Evolutionary conservation across 495 filamentous ascomycete genomes (phyloP).

Genomic region (Sporormia fimetaria): DNA sequence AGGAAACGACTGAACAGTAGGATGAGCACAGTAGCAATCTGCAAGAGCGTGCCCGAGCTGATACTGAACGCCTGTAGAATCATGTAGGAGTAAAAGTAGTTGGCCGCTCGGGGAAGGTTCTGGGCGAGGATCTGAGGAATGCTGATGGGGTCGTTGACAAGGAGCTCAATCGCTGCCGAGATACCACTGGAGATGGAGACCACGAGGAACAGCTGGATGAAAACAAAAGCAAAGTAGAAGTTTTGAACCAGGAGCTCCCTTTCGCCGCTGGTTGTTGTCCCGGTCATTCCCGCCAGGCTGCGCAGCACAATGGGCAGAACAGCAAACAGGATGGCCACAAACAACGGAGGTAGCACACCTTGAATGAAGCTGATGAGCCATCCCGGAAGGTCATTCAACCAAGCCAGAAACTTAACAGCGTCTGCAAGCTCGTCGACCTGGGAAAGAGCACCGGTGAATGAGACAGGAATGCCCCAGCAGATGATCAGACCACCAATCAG

Average conservation of each 20-base stretch:
- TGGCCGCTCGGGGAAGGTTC: conserved; percentile 78
- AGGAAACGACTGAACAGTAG: conserved; percentile 58
- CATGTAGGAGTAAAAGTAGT: conserved; percentile 99
- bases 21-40: conserved; percentile 56
- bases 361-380: conserved; percentile 62
- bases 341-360: conserved; percentile 72
- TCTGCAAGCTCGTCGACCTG: conserved; percentile 58
- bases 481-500: conserved; percentile 65
- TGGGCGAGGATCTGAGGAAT: conserved; percentile 56
- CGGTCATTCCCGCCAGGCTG: conserved; percentile 62
- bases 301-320: conserved; percentile 71
- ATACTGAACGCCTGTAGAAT: conserved; percentile 84
- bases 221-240: conserved; percentile 91
- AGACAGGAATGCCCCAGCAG: conserved; percentile 84
- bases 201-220: conserved; percentile 89
- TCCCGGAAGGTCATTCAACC: conserved; percentile 51
- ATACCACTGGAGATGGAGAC: conserved; percentile 78
- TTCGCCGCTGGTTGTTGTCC: conserved; percentile 69
- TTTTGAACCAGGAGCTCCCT: conserved; percentile 74
- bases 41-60: conserved; percentile 82
- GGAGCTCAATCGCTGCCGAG: conserved; percentile 51
- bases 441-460: conserved; percentile 72
- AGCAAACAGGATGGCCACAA: conserved; percentile 68
- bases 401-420: conserved; percentile 55
- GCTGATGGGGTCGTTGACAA: conserved; percentile 44